Base-by-base conservation (phyloP, 1,284 basidiomycete species). In the Rhodotorula sp. region DNA sequence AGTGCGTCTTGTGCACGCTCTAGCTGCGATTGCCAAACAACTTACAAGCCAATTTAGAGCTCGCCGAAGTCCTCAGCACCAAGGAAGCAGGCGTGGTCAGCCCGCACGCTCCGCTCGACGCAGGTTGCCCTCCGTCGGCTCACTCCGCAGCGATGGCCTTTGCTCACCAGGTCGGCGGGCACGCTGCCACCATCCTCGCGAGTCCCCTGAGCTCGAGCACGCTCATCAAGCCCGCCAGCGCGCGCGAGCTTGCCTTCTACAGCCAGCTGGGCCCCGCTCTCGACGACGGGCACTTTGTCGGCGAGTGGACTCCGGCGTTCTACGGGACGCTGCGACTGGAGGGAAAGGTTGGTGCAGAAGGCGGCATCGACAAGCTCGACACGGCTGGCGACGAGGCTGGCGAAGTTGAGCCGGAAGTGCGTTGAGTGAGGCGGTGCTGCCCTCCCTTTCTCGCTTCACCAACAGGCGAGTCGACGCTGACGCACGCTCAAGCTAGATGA, bases 141-240 rank as follows among this genome's bases (percentile, higher is more conserved):
- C 34, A 34, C 34, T 34, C 34, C 27, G 59, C 25, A 25, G 21
- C 42, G 21, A 72, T 67, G 61, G 62, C 84, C 1, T 84, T 88
- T 61, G 80, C 81, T 1, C 82, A 84, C 72, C 93, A 97, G 83
- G 93, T 97, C 50, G 95, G 91, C 27, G 95, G 95, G 0, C 95
- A 98, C 79, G 83, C 87, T 17, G 90, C 89, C 9, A 79, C 79
- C 52, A 88, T 97, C 44, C 85, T 71, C n/a, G 54, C 69, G 1
- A 69, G 67, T 0, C 72, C 72, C 1, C 49, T 69, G 76, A 90
- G 89, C 14, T 88, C 87, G 4, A 85, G 94, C 41, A 85, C 70
- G 8, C 65, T 98, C 64, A 90, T 97, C 84, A 97, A 98, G 83
- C 88, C 90, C 12, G 88, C 90, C 13, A 82, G 90, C 8, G 85